Evolutionary conservation across 1,284 basidiomycete genomes (phyloP), one percentile per base, ranked within the genome.

Genomic region (Phaffia rhodozyma): DNA sequence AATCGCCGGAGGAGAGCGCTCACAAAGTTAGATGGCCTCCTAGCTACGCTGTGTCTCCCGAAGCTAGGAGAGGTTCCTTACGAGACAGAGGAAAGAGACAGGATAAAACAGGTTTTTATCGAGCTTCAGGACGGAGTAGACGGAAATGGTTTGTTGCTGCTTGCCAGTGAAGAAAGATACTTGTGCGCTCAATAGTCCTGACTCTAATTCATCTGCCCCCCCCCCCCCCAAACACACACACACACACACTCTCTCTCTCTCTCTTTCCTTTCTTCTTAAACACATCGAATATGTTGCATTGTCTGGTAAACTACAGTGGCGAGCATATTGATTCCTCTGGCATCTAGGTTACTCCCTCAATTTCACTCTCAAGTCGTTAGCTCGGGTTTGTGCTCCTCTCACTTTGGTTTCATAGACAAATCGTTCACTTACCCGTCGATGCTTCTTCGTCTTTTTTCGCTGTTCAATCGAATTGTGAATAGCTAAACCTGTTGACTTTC

Each of bases 1-100:
- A 29, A 38, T 30, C 62, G 62, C 47, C 57, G 57, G 48, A 51
- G 58, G 9, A 56, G 62, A 21, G 62, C 62, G 27, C 57, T 63
- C 38, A 25, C 34, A 50, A 38, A 48, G 20, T n/a, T 63, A 51
- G 62, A 63, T 47, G 56, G 57, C 20, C 52, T 63, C 51, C 56
- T 63, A 38, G 62, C 62, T 4, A 63, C 62, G 21, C 38, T 63
- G 9, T 63, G 56, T 34, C 20, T 63, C 1, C 34, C 62, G 11
- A 30, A 54, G n/a, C 20, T 30, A n/a, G 11, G 11, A 2, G 62
- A 63, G 62, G 11, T 27, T 7, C 2, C 16, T 13, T 29, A 30
- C 9, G 62, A 54, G 50, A 20, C 5, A 23, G 6, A 3, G n/a
- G 62, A 63, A 32, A 29, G 62, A 4, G 43, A 52, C 38, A 55